Evolutionary conservation across 1,284 basidiomycete species (phyloP).

Genomic region (Tetrapyrgos nigripes): DNA sequence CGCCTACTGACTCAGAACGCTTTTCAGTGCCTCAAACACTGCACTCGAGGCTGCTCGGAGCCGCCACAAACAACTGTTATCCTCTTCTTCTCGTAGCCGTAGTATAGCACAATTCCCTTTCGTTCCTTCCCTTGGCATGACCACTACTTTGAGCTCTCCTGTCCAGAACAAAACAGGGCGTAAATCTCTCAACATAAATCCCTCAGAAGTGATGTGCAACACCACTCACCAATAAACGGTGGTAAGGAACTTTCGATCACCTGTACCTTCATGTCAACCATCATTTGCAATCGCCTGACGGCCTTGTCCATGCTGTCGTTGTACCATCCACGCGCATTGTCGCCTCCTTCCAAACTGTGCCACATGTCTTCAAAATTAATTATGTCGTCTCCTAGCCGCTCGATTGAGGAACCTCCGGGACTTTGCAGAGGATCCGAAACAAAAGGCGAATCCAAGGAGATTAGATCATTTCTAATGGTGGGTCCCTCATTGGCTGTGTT

Average conservation of each 20-base stretch:
- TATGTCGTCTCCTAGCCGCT: constrained; percentile 27
- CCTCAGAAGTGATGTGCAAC: constrained; percentile 8
- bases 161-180: no score
- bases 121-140: constrained; percentile 35
- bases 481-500: constrained; percentile 36
- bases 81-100: constrained; percentile 67
- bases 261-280: constrained; percentile 45
- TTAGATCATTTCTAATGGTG: constrained; percentile 56
- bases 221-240: constrained; percentile 62
- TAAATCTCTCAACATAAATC: no score
- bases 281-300: constrained; percentile 55
- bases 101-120: constrained; percentile 43
- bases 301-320: constrained; percentile 57
- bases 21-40: constrained; percentile 45
- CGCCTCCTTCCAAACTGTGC: constrained; percentile 52
- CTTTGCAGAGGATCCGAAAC: constrained; percentile 47
- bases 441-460: constrained; percentile 74
- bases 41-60: constrained; percentile 57
- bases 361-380: constrained; percentile 61
- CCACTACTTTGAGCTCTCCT: constrained; percentile 71
- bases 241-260: constrained; percentile 58
- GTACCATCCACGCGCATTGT: constrained; percentile 70
- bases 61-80: constrained; percentile 77
- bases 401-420: constrained; percentile 5
- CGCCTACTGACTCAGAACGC: constrained; percentile 35